Base-by-base conservation (phyloP, 2,329 filamentous ascomycete genomes). In the Laburnicola sp. region DNA sequence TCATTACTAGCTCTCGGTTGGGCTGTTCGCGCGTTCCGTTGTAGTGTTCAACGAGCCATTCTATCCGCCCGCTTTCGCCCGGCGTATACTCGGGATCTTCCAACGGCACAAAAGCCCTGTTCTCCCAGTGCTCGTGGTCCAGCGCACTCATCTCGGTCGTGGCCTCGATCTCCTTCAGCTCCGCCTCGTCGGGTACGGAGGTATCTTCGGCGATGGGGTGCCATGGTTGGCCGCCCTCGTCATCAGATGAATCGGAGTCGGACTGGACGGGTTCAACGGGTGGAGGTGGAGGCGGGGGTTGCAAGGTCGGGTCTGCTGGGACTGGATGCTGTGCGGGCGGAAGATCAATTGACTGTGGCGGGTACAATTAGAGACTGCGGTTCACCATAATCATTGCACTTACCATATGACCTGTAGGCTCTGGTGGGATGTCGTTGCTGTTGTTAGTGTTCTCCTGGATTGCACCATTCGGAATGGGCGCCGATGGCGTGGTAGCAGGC, bases 1-100 rank as follows among this genome's bases (percentile, higher is more conserved):
- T 79, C 78, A 86, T 83, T 56, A 86, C 74, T 35, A 78, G 75
- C 32, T 80, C 78, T 36, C 77, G 77, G 61, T 86, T 86, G 2
- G 83, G 83, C 2, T 78, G 78, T 42, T 85, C 82, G 44, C 76
- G 79, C 9, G 82, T 86, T 42, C 84, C 84, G 53, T 85, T 82
- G 60, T 84, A 81, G 35, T 77, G 75, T 28, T 81, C 78, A 37
- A 86, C 74, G 40, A 75, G 73, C 84, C 84, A 86, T 16, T 82
- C 78, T 25, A 86, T 77, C 28, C 80, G 78, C 35, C 81, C 80
- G 52, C 76, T 80, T 53, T 79, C 78, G n/a, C 70, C 68, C 5
- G 81, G 77, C 8, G 71, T 71, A 56, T 83, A 78, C 52, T 85
- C 82, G 0, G 82, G 81, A 56, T 86, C 83, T 5, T 85, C 77